These are phyloP conservation scores for Suhomyces xylopsoci DNA, from an alignment of 805 yeast genomes.

Conservation along the genomic window DNA sequence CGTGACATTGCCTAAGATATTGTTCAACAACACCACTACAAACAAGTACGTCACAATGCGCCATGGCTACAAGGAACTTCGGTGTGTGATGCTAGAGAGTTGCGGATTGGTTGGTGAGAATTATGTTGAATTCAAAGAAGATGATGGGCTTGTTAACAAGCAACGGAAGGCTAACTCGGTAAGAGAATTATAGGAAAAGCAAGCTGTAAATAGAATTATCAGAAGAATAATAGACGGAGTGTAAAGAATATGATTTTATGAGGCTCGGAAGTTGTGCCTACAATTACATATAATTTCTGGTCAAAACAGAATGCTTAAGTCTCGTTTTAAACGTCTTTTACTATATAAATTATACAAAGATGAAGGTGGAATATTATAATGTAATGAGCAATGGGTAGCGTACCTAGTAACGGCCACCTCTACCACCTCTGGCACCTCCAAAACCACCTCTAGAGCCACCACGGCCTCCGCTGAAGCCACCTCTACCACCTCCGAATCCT, in stretches of 20 bases:
- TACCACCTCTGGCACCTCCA: slow-evolving; percentile 44
- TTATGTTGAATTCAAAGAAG: neutral
- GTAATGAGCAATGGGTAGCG: slow-evolving; percentile 2
- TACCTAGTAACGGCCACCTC: slow-evolving; percentile 21
- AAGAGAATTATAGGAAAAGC: neutral
- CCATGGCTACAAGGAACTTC: slow-evolving; percentile 53
- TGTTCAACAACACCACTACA: slow-evolving; percentile 52
- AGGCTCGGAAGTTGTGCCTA: too few species aligned
- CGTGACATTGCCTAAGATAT: slow-evolving; percentile 38
- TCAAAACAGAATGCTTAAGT: too few species aligned
- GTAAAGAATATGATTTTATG: too few species aligned
- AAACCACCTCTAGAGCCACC: slow-evolving; percentile 36
- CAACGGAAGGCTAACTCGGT: neutral
- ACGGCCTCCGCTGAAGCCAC: slow-evolving; percentile 43
- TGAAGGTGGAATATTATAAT: slow-evolving; percentile 7
- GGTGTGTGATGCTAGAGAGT: slow-evolving; percentile 50
- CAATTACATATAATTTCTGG: too few species aligned
- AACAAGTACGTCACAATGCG: slow-evolving; percentile 34
- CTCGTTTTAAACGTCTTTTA: neutral
- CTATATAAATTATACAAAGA: slow-evolving; percentile 7
- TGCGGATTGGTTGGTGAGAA: slow-evolving; percentile 39
- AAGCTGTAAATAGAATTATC: neutral
- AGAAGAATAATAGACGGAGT: too few species aligned
- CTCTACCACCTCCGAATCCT: slow-evolving; percentile 31
- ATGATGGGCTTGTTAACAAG: slow-evolving; percentile 1